Conservation (phyloP, 129 eudicot species). For the Flaveria linearis region DNA sequence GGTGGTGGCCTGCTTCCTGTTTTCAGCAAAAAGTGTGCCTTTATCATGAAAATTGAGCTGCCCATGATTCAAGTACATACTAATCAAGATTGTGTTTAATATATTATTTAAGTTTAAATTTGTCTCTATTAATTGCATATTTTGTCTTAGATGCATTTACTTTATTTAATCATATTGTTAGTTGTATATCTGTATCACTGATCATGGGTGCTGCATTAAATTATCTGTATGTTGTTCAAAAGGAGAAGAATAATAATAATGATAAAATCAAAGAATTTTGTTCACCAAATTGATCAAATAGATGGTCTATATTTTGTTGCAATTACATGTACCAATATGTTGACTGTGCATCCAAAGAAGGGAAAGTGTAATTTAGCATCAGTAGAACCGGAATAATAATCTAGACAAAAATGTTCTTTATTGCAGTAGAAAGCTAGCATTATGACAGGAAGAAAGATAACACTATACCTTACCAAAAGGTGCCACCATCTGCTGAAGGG, state of each 20-base stretch:
- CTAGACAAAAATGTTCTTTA: neutral
- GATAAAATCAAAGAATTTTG: neutral
- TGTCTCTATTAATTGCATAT: neutral
- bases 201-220: neutral
- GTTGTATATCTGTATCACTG: neutral
- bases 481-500: constrained; percentile 86
- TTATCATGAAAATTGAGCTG: constrained; percentile 27
- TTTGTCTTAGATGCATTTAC: neutral
- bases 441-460: constrained; percentile 20
- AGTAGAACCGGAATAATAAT: neutral
- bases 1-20: constrained; percentile 30
- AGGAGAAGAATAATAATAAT: neutral
- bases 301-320: neutral
- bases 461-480: constrained; percentile 81
- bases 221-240: no score
- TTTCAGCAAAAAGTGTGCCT: constrained; percentile 12
- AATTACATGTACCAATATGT: neutral
- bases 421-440: constrained; percentile 26
- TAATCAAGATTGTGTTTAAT: constrained; percentile 20
- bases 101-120: constrained; percentile 6
- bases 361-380: neutral
- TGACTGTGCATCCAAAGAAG: neutral
- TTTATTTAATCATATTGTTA: neutral
- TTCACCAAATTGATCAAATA: neutral
- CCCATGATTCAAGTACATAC: constrained; percentile 23